phyloP scores from a whole-genome alignment of 1,284 basidiomycete genomes.

The Fistulina hepatica region DNA sequence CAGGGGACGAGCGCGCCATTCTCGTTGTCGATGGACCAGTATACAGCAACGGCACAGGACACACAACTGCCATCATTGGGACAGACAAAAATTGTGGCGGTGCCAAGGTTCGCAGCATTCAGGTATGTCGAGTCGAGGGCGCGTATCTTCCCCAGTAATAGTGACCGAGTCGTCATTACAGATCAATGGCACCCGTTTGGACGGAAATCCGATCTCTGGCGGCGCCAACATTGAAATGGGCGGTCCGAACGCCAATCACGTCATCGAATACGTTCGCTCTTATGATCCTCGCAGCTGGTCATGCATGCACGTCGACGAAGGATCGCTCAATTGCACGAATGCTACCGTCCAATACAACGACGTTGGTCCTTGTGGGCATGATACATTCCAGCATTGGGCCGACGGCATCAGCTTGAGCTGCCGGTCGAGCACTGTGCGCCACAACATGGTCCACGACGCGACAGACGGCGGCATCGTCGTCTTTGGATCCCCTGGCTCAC shows the following conservation, averaged over 20 bases:
- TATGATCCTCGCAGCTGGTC: conserved; percentile 67
- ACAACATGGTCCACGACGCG: conserved; percentile 63
- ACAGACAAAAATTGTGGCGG: conserved; percentile 46
- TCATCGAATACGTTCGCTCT: conserved; percentile 61
- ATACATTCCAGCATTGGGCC: conserved; percentile 64
- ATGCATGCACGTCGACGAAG: conserved; percentile 62
- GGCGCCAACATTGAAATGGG: conserved; percentile 74
- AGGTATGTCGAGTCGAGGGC: conserved; percentile 31
- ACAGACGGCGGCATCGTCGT: conserved; percentile 80
- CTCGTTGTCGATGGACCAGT: conserved; percentile 43
- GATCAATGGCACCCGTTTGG: conserved; percentile 57
- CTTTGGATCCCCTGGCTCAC: conserved; percentile 71
- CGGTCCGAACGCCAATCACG: conserved; percentile 51
- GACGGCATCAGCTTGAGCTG: conserved; percentile 80
- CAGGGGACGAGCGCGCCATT: conserved; percentile 26
- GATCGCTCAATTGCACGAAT: conserved; percentile 53
- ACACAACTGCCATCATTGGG: conserved; percentile 63
- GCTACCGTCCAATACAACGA: conserved; percentile 67
- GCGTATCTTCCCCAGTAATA: neutral
- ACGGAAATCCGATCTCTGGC: conserved; percentile 39
- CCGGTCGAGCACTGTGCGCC: conserved; percentile 49
- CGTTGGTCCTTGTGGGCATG: conserved; percentile 64
- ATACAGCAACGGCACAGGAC: conserved; percentile 42
- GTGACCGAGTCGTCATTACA: conserved; percentile 18
- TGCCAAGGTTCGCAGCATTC: conserved; percentile 57